phyloP scores from a whole-genome alignment of 805 yeast species.

The Aciculoconidium aculeatum region DNA sequence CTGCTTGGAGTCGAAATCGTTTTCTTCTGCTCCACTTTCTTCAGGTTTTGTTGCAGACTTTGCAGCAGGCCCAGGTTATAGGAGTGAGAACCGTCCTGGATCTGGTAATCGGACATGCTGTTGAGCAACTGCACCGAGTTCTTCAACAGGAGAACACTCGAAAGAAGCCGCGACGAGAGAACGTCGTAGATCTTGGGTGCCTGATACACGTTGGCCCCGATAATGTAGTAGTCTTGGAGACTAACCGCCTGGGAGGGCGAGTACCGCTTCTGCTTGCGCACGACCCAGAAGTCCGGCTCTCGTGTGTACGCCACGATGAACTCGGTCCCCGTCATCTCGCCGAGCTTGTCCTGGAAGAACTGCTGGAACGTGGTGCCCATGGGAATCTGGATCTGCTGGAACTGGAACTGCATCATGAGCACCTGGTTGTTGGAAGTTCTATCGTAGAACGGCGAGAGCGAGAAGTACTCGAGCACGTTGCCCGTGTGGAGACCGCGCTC shows the following conservation, averaged over 20 bases:
- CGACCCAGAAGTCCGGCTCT: slow-evolving; percentile 92
- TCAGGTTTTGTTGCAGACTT: slow-evolving; percentile 5
- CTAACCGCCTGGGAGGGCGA: slow-evolving; percentile 46
- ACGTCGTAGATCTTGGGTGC: slow-evolving; percentile 75
- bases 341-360: slow-evolving; percentile 50
- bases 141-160: slow-evolving; percentile 31
- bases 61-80: slow-evolving; percentile 12
- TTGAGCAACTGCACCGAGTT: slow-evolving; percentile 28
- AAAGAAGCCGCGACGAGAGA: slow-evolving; percentile 58
- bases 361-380: slow-evolving; percentile 24
- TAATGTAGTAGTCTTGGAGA: slow-evolving; percentile 75
- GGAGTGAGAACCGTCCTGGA: slow-evolving; percentile 31
- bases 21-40: slow-evolving; percentile 5
- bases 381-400: slow-evolving; percentile 43
- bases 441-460: slow-evolving; percentile 93
- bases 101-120: slow-evolving; percentile 25
- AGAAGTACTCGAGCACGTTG: slow-evolving; percentile 87
- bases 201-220: slow-evolving; percentile 90
- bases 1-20: slow-evolving; percentile 6
- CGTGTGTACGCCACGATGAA: slow-evolving; percentile 67
- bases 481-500: slow-evolving; percentile 79
- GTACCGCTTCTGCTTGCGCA: slow-evolving; percentile 71
- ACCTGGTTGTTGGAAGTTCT: slow-evolving; percentile 92
- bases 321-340: slow-evolving; percentile 80
- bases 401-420: slow-evolving; percentile 91